Base-by-base conservation (phyloP, 495 filamentous ascomycete genomes). In the Thermochaetoides thermophila region DNA sequence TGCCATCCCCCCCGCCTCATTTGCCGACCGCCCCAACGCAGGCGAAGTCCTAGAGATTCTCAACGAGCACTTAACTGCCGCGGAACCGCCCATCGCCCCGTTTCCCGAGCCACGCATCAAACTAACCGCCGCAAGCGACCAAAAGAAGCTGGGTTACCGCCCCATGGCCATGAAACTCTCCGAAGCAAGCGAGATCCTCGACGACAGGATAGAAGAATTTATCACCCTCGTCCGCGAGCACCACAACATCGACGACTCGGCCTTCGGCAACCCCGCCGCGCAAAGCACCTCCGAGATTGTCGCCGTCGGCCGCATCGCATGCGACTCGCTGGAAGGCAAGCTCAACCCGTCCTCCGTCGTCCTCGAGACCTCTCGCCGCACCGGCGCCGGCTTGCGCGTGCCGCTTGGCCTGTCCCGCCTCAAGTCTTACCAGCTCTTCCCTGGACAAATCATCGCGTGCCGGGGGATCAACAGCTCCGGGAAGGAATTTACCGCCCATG, bases 151-250 rank as follows among this genome's bases (percentile, higher is more conserved):
- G 32, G 73, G 71, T 7, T 97, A 94, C 54, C 84, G 84, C 44
- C 77, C 84, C 0, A 78, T 95, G 60, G 80, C 83, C 18, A 92
- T 93, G 84, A 91, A 89, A 42, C 67, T 86, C 9, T 83, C 83
- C 4, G 86, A 94, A 45, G 75, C 83, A 2, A 86, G 85, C 2
- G 86, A 94, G 55, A 80, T 93, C 32, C 64, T 92, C 5, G 89
- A 97, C 50, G 86, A 94, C 51, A 73, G 87, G 27, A 94, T 97
- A 54, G 89, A 97, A 35, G 83, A 82, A 19, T 93, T 95, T 42
- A 63, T 70, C 41, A 49, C 50, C 3, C 50, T 81, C 2, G 67
- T 92, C n/a, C 72, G 80, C 59, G 69, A 72, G 16, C 65, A 84
- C 45, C 69, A 89, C 52, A 60, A 72, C 12, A 68, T 92, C 10